Evolutionary conservation across 441 rosid genomes (phyloP).

Genomic region (Arabidopsis lyrata): DNA sequence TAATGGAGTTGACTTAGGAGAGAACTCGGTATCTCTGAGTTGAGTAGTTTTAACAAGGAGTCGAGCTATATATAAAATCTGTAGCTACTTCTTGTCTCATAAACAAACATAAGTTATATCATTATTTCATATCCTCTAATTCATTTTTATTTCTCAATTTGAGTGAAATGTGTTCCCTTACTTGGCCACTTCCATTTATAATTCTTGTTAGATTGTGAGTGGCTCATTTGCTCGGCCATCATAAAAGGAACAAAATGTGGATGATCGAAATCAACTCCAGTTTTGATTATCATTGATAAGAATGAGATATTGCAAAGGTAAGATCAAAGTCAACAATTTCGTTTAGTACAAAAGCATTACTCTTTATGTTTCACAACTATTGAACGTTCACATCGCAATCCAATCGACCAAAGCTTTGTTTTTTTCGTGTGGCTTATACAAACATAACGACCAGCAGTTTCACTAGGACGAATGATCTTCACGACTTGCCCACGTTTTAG

Average conservation of each 20-base stretch:
- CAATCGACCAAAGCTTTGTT: not conserved
- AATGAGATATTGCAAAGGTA: too few species aligned
- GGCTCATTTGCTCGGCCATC: not conserved
- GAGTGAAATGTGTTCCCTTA: not conserved
- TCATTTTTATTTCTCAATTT: conserved; percentile 19
- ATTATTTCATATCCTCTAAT: conserved; percentile 30
- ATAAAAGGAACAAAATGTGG: not conserved
- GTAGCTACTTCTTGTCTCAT: conserved; percentile 38
- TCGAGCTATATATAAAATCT: conserved; percentile 30
- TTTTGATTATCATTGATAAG: not conserved
- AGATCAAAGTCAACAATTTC: not conserved
- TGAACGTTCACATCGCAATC: not conserved
- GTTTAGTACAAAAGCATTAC: conserved; percentile 10
- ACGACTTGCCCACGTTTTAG: conserved; percentile 95
- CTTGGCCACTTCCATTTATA: not conserved
- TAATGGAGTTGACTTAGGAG: conserved; percentile 23
- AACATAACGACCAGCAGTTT: conserved; percentile 92
- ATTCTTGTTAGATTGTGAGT: not conserved
- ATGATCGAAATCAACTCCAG: not conserved
- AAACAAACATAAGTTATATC: conserved; percentile 33
- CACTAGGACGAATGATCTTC: conserved; percentile 92
- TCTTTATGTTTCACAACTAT: not conserved
- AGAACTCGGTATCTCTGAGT: conserved; percentile 15
- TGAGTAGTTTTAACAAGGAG: conserved; percentile 29
- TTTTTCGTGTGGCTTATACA: conserved; percentile 48